phyloP scores from a whole-genome alignment of 78 protist genomes.

The Cavenderia fasciculata region DNA sequence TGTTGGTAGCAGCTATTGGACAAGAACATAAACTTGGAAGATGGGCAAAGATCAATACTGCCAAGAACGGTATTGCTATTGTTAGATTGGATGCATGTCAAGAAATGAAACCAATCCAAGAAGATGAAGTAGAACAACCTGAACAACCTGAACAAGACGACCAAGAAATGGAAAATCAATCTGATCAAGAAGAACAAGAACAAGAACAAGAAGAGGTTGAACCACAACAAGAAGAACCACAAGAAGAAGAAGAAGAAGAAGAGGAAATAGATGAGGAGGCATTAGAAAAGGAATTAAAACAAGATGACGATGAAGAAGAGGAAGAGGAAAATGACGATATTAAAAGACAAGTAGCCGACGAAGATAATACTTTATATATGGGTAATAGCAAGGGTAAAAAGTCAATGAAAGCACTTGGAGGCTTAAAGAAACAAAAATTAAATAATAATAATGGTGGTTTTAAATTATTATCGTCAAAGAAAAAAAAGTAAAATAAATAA shows the following conservation, averaged over 20 bases:
- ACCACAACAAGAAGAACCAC: background rate
- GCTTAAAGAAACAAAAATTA: no score
- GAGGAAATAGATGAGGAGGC: slow-evolving; percentile 1
- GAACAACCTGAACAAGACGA: background rate
- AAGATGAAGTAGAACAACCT: background rate
- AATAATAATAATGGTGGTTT: no score
- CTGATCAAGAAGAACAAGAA: background rate
- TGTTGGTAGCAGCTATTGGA: slow-evolving; percentile 74
- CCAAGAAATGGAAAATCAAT: background rate
- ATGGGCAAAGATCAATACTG: slow-evolving; percentile 72
- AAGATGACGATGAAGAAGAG: background rate
- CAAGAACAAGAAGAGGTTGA: background rate
- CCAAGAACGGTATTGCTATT: slow-evolving; percentile 42
- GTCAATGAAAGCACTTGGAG: no score
- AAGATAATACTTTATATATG: no score
- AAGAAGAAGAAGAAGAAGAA: slow-evolving; percentile 8
- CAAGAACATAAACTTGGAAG: slow-evolving; percentile 90
- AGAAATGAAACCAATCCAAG: background rate
- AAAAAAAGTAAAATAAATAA: no score
- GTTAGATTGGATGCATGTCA: slow-evolving; percentile 14
- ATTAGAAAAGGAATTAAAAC: background rate
- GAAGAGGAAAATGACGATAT: no score
- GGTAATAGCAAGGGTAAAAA: no score
- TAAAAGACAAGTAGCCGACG: no score
- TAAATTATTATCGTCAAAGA: no score